A percentile compares a stretch with the other conserved stretches of the same genome.
Conservation (phyloP, 73 alveolate genomes). For the Blepharisma stoltei region DNA sequence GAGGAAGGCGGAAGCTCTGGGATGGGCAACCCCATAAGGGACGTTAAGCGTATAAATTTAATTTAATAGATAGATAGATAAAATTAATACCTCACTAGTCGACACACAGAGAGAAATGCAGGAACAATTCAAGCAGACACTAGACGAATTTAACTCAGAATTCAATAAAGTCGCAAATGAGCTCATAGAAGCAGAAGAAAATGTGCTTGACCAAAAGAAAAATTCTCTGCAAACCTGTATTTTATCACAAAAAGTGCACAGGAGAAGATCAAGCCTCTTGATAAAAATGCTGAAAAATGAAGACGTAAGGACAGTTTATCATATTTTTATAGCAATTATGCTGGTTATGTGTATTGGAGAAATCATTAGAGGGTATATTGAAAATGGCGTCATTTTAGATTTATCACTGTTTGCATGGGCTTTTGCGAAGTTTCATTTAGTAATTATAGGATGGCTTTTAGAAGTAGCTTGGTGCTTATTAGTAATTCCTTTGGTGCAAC, state of each 20-base stretch:
- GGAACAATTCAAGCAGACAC: too few relatives aligned
- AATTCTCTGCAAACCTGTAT: not conserved
- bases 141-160: too few relatives aligned
- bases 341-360: constrained; percentile 33
- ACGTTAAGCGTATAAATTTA: too few relatives aligned
- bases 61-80: too few relatives aligned
- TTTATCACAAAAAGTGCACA: constrained; percentile 20
- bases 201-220: too few relatives aligned
- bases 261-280: not conserved
- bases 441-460: constrained; percentile 34
- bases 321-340: constrained; percentile 50
- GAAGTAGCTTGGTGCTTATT: constrained; percentile 23
- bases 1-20: too few relatives aligned
- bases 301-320: constrained; percentile 51
- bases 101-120: too few relatives aligned
- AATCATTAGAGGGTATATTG: constrained; percentile 37
- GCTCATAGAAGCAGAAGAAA: too few relatives aligned
- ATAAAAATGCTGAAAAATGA: constrained; percentile 35
- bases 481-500: constrained; percentile 35
- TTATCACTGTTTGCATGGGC: constrained; percentile 40
- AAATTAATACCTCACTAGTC: too few relatives aligned
- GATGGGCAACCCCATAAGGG: too few relatives aligned
- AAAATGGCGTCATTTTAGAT: constrained; percentile 40
- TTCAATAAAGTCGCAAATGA: too few relatives aligned
- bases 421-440: constrained; percentile 32